phyloP scores from a whole-genome alignment of 2,329 filamentous ascomycete species.

The Erysiphe pulchra region DNA sequence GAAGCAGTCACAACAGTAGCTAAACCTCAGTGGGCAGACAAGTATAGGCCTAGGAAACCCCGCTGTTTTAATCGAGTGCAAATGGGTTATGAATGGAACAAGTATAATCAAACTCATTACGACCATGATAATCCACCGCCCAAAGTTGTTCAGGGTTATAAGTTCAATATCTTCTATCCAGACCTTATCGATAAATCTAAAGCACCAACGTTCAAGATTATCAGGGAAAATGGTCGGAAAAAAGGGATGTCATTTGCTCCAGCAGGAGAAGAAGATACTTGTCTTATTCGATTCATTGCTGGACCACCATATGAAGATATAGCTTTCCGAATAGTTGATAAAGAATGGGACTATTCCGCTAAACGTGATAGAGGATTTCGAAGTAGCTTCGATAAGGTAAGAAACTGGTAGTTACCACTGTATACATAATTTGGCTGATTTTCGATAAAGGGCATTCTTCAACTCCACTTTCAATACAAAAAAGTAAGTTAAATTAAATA shows the following conservation, averaged over 20 bases:
- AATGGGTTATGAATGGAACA: slow-evolving; percentile 99
- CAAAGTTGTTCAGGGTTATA: slow-evolving; percentile 96
- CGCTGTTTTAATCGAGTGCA: slow-evolving; percentile 94
- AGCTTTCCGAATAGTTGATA: slow-evolving; percentile 90
- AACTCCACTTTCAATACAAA: slow-evolving; percentile 96
- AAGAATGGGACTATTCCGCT: slow-evolving; percentile 96
- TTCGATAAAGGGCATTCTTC: slow-evolving; percentile 50
- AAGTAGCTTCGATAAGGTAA: slow-evolving; percentile 91
- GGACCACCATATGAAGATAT: slow-evolving; percentile 93
- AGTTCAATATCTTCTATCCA: slow-evolving; percentile 98
- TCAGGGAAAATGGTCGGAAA: slow-evolving; percentile 72
- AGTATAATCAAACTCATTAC: slow-evolving; percentile 99
- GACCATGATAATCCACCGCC: slow-evolving; percentile 95
- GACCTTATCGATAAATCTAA: slow-evolving; percentile 88
- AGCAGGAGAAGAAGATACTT: slow-evolving; percentile 90
- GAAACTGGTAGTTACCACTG: slow-evolving; percentile 8
- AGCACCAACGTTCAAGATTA: slow-evolving; percentile 86
- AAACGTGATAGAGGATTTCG: slow-evolving; percentile 86
- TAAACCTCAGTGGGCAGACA: slow-evolving; percentile 55
- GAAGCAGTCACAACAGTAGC: slow-evolving; percentile 42
- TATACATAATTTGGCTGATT: background rate
- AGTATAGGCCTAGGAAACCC: slow-evolving; percentile 74
- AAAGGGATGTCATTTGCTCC: slow-evolving; percentile 80
- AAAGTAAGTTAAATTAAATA: slow-evolving; percentile 33
- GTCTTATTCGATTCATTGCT: slow-evolving; percentile 82